These are phyloP conservation scores for Pseudogymnoascus sp. DNA, from an alignment of 2,329 filamentous ascomycete species.

Conservation along the genomic window DNA sequence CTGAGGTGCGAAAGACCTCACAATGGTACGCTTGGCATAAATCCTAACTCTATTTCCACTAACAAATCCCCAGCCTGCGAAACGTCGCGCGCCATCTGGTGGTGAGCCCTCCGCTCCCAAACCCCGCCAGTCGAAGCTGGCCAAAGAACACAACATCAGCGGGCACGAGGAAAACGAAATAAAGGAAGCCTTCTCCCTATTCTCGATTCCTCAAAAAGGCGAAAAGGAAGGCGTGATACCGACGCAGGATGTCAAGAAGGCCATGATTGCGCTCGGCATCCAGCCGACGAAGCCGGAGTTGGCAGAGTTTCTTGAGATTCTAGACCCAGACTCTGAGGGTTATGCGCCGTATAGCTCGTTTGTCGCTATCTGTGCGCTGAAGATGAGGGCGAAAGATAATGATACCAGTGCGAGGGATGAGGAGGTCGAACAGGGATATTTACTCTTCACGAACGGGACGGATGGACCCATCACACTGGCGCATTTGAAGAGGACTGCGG, in stretches of 20 bases:
- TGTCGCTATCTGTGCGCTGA: slow-evolving; percentile 79
- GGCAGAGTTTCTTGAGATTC: slow-evolving; percentile 64
- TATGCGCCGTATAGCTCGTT: slow-evolving; percentile 74
- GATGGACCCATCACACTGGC: slow-evolving; percentile 65
- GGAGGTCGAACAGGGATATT: slow-evolving; percentile 76
- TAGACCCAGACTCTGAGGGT: slow-evolving; percentile 76
- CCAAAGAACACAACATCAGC: slow-evolving; percentile 81
- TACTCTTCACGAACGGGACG: slow-evolving; percentile 60
- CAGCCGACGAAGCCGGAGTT: slow-evolving; percentile 60
- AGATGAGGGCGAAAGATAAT: slow-evolving; percentile 55
- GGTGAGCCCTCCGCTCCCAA: slow-evolving; percentile 23
- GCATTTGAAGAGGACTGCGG: slow-evolving; percentile 71
- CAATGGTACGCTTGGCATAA: background rate
- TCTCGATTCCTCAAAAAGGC: slow-evolving; percentile 56
- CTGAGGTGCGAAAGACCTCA: background rate
- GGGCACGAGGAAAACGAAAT: slow-evolving; percentile 84
- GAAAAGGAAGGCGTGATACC: slow-evolving; percentile 66
- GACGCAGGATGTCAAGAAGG: slow-evolving; percentile 48
- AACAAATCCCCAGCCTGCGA: slow-evolving; percentile 17
- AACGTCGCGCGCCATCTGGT: slow-evolving; percentile 20
- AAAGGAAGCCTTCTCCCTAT: slow-evolving; percentile 79
- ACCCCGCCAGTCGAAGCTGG: slow-evolving; percentile 73
- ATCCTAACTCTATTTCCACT: background rate
- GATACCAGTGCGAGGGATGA: slow-evolving; percentile 45
- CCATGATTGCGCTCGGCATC: slow-evolving; percentile 64